phyloP scores from a whole-genome alignment of 2,329 filamentous ascomycete species.

The Zalaria sp. region DNA sequence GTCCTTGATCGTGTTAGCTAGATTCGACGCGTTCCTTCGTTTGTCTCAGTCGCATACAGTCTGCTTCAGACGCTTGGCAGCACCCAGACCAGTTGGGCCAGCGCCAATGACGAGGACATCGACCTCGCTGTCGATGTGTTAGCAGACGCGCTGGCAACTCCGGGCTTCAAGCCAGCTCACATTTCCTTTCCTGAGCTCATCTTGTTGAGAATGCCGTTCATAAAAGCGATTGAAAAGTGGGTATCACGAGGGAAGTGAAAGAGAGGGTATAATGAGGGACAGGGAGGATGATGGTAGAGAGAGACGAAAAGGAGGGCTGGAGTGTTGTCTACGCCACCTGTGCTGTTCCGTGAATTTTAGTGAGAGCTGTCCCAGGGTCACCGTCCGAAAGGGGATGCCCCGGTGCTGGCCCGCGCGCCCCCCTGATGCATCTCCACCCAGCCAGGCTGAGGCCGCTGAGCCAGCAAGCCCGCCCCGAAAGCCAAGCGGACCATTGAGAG shows the following conservation, averaged over 20 bases:
- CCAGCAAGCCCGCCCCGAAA: too few species aligned
- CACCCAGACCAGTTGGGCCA: conserved; percentile 92
- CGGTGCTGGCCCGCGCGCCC: too few species aligned
- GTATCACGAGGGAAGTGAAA: conserved; percentile 1
- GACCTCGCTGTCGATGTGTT: conserved; percentile 50
- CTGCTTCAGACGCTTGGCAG: conserved; percentile 94
- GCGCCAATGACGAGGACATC: conserved; percentile 97
- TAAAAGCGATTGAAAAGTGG: conserved; percentile 4
- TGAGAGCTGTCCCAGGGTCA: too few species aligned
- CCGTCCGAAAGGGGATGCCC: too few species aligned
- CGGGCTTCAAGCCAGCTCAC: conserved; percentile 4
- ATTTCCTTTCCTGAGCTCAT: conserved; percentile 6
- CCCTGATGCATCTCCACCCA: too few species aligned
- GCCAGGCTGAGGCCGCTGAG: too few species aligned
- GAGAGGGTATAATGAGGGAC: too few species aligned
- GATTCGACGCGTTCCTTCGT: neutral
- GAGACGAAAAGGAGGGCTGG: too few species aligned
- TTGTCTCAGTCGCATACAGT: conserved; percentile 49
- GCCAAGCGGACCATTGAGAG: too few species aligned
- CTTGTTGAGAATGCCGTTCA: conserved; percentile 1
- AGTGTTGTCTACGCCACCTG: too few species aligned
- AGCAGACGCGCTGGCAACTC: conserved; percentile 3
- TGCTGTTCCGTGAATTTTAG: too few species aligned
- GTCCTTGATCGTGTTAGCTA: conserved; percentile 41
- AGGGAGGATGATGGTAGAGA: too few species aligned